Evolutionary conservation across 768 basidiomycete genomes (phyloP).

Genomic region (Candolleomyces efflorescens): DNA sequence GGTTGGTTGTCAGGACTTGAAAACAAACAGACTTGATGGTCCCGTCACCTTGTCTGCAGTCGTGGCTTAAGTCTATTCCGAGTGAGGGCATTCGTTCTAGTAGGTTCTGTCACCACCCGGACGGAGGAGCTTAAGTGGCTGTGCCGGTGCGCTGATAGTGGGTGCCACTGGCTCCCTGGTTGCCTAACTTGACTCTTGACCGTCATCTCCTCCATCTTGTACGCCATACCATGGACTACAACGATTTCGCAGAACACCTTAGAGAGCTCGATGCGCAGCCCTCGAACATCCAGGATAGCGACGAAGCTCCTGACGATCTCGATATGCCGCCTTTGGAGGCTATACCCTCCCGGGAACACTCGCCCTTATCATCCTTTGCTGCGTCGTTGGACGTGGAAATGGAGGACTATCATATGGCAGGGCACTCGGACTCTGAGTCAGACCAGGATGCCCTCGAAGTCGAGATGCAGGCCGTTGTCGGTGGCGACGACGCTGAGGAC

Average conservation of each 20-base stretch:
- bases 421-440: slow-evolving; percentile 30
- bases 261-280: neutral
- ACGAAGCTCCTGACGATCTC: slow-evolving; percentile 17
- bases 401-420: slow-evolving; percentile 18
- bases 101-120: no score
- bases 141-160: slow-evolving; percentile 4
- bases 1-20: no score
- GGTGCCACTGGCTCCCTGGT: neutral
- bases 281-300: neutral
- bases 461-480: slow-evolving; percentile 25
- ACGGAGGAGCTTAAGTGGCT: neutral
- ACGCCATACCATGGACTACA: neutral
- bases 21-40: no score
- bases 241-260: slow-evolving; percentile 1
- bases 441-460: slow-evolving; percentile 23
- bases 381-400: slow-evolving; percentile 2
- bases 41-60: no score
- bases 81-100: no score
- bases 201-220: slow-evolving; percentile 6
- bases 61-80: no score
- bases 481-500: slow-evolving; percentile 21
- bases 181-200: slow-evolving; percentile 4
- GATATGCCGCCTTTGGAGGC: slow-evolving; percentile 40
- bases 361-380: neutral
- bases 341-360: neutral